phyloP scores from a whole-genome alignment of 495 filamentous ascomycete genomes.

The Cairneyella variabilis region DNA sequence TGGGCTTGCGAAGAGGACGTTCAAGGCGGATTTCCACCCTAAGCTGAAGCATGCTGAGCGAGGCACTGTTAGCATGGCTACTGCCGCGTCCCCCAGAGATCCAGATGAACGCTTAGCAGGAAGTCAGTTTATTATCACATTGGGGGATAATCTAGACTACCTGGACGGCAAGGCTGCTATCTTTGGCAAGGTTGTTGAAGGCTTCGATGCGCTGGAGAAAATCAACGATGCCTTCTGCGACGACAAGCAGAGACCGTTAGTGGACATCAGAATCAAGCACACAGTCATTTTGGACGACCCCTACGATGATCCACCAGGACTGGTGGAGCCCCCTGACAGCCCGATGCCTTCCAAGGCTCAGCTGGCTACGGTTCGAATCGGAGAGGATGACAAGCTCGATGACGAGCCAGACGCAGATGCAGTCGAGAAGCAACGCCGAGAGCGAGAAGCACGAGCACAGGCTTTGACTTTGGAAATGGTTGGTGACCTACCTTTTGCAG shows the following conservation, averaged over 20 bases:
- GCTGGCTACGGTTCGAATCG: slow-evolving; percentile 85
- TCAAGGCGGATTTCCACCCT: slow-evolving; percentile 74
- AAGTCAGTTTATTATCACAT: slow-evolving; percentile 87
- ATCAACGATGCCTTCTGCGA: slow-evolving; percentile 89
- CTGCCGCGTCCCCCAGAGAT: slow-evolving; percentile 68
- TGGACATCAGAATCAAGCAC: slow-evolving; percentile 89
- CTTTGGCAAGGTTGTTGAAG: slow-evolving; percentile 91
- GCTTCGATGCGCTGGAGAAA: slow-evolving; percentile 87
- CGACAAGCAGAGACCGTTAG: slow-evolving; percentile 75
- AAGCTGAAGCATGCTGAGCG: slow-evolving; percentile 82
- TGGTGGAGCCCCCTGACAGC: slow-evolving; percentile 72
- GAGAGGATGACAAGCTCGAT: slow-evolving; percentile 77
- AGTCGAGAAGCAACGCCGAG: slow-evolving; percentile 74
- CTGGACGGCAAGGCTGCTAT: slow-evolving; percentile 89
- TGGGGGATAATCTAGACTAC: slow-evolving; percentile 82
- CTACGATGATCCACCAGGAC: slow-evolving; percentile 70
- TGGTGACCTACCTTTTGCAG: slow-evolving; percentile 94
- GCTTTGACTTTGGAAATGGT: slow-evolving; percentile 97
- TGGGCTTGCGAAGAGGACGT: slow-evolving; percentile 70
- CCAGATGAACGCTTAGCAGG: slow-evolving; percentile 76
- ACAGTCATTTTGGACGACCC: slow-evolving; percentile 88
- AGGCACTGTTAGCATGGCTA: slow-evolving; percentile 94
- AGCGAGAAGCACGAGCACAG: slow-evolving; percentile 90
- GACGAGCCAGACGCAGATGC: slow-evolving; percentile 58
- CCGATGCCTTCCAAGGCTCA: slow-evolving; percentile 82